These are phyloP conservation scores for Aphanomyces stellatus DNA, from an alignment of 352 stramenopile species.

Conservation along the genomic window DNA sequence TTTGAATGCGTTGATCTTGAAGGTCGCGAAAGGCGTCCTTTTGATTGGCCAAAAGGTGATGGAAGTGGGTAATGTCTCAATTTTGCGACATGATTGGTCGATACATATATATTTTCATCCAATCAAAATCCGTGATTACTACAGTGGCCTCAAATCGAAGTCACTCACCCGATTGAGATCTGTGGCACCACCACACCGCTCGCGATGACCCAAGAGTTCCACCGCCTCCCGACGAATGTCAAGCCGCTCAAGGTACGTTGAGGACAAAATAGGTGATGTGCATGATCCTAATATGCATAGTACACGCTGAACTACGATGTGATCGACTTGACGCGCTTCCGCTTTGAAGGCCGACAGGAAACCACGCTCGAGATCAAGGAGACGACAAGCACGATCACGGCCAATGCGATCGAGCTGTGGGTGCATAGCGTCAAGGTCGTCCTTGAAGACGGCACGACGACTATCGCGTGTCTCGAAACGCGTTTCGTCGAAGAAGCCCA, in stretches of 20 bases:
- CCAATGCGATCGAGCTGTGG: slow-evolving; percentile 93
- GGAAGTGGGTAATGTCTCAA: no score
- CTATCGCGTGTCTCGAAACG: slow-evolving; percentile 39
- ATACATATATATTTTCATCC: slow-evolving; percentile 33
- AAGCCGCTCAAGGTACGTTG: slow-evolving; percentile 41
- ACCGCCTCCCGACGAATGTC: slow-evolving; percentile 47
- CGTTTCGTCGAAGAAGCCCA: slow-evolving; percentile 43
- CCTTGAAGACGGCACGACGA: slow-evolving; percentile 22
- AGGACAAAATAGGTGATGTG: background rate
- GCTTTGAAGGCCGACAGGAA: slow-evolving; percentile 62
- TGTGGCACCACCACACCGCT: no score
- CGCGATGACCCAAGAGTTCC: slow-evolving; percentile 32
- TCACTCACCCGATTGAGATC: no score
- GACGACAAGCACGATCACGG: slow-evolving; percentile 67
- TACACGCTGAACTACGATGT: slow-evolving; percentile 71
- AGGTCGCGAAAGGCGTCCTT: no score
- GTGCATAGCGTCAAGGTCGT: slow-evolving; percentile 56
- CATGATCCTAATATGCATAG: slow-evolving; percentile 16
- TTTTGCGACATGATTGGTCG: slow-evolving; percentile 94
- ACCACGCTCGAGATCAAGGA: slow-evolving; percentile 46
- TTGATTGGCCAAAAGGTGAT: no score
- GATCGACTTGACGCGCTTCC: slow-evolving; percentile 67
- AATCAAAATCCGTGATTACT: background rate
- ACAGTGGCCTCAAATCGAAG: background rate
- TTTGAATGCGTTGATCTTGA: background rate